Conservation (phyloP, 2,329 filamentous ascomycete genomes). For the Trichophyton equinum region DNA sequence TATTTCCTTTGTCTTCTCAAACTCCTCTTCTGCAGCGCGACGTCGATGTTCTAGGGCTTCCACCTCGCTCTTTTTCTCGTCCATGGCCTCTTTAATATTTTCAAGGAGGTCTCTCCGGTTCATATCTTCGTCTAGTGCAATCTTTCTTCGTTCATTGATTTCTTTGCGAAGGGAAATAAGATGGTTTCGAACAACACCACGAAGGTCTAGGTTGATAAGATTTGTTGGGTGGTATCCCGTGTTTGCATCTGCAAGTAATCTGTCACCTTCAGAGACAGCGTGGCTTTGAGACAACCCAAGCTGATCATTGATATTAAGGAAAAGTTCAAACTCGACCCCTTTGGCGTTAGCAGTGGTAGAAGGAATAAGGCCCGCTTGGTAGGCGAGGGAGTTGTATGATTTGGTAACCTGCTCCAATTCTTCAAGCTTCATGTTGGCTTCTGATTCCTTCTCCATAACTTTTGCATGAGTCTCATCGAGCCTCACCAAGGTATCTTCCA, state of each 20-base stretch:
- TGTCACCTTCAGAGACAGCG: constrained; percentile 49
- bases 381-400: constrained; percentile 84
- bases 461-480: constrained; percentile 76
- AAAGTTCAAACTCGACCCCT: constrained; percentile 71
- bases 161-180: constrained; percentile 73
- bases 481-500: constrained; percentile 61
- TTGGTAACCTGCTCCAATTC: constrained; percentile 85
- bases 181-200: constrained; percentile 65
- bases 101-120: constrained; percentile 89
- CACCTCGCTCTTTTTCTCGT: constrained; percentile 86
- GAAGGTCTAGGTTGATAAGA: constrained; percentile 76
- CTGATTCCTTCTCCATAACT: constrained; percentile 74
- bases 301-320: constrained; percentile 63
- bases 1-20: constrained; percentile 82
- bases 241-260: constrained; percentile 66
- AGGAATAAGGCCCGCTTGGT: constrained; percentile 85
- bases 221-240: constrained; percentile 85
- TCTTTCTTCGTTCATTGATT: constrained; percentile 74
- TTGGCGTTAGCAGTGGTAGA: constrained; percentile 73
- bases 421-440: constrained; percentile 74
- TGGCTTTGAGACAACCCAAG: constrained; percentile 38
- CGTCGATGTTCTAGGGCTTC: constrained; percentile 83
- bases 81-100: constrained; percentile 89
- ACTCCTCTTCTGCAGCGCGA: constrained; percentile 79
- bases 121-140: constrained; percentile 78